Percentiles rank a stretch among this genome's conserved stretches.
Conservation (phyloP, 139 green algal genomes). For the Coelastrella sp. region DNA sequence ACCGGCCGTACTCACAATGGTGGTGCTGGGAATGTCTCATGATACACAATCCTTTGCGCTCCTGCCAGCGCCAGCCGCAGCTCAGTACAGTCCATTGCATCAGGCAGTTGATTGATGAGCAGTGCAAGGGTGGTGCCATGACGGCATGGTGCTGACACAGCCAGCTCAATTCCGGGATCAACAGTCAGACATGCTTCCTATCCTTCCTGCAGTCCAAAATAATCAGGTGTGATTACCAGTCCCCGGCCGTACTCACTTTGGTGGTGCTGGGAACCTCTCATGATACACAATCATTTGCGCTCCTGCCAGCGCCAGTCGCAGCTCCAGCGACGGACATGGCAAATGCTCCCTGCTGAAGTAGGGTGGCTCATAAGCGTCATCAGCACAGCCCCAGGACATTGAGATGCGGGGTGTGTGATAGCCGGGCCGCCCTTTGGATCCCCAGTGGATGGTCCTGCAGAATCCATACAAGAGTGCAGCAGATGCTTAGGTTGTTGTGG, state of each 20-base stretch:
- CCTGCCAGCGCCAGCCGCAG: slow-evolving; percentile 60
- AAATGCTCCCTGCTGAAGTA: slow-evolving; percentile 66
- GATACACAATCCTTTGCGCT: slow-evolving; percentile 40
- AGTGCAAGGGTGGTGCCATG: not conserved
- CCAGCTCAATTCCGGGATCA: no score
- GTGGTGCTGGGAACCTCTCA: slow-evolving; percentile 64
- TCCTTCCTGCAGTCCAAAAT: no score
- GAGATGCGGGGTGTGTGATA: slow-evolving; percentile 62
- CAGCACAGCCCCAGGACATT: slow-evolving; percentile 62
- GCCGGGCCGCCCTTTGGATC: slow-evolving; percentile 56
- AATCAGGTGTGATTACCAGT: not conserved
- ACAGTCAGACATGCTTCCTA: no score
- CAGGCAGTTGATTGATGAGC: not conserved
- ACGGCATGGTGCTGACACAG: no score
- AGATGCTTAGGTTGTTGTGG: not conserved
- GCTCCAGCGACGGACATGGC: slow-evolving; percentile 57
- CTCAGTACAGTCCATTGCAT: not conserved
- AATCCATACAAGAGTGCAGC: not conserved
- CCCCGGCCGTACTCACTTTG: slow-evolving; percentile 15
- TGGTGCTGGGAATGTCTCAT: not conserved
- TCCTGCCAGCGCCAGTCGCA: slow-evolving; percentile 60
- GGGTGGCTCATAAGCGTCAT: slow-evolving; percentile 64
- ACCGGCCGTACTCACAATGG: slow-evolving; percentile 10
- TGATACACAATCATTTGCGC: slow-evolving; percentile 77
- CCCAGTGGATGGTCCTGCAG: slow-evolving; percentile 78